Evolutionary conservation across 176 grass and related monocot species (phyloP).

Genomic region (Oryza punctata): DNA sequence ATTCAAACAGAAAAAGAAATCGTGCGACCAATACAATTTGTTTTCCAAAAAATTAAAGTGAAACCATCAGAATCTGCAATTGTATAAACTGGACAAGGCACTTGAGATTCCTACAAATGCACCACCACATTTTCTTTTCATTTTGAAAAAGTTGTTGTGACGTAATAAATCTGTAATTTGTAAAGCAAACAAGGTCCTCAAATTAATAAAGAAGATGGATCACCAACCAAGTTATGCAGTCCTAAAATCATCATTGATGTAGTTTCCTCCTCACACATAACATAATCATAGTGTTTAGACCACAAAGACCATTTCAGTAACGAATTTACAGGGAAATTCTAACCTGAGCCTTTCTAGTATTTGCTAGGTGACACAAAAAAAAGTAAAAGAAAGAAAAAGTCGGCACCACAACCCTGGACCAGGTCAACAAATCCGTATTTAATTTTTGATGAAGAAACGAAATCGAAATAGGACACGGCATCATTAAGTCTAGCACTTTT

Average conservation of each 20-base stretch:
- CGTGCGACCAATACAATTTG: not conserved
- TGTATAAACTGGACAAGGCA: not conserved
- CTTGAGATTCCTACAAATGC: not conserved
- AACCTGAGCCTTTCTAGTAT: not conserved
- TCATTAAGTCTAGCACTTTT: not conserved
- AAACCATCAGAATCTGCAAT: not conserved
- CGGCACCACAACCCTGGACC: not conserved
- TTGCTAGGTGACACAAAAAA: constrained; percentile 39
- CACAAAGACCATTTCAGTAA: not conserved
- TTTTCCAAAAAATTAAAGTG: not conserved
- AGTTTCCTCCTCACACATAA: not conserved
- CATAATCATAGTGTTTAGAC: not conserved
- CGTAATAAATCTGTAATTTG: not conserved
- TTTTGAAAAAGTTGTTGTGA: not conserved
- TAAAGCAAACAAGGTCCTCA: not conserved
- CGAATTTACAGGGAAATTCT: not conserved
- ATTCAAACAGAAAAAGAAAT: not conserved
- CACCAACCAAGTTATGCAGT: not conserved
- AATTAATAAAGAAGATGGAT: not conserved
- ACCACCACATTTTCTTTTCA: not conserved
- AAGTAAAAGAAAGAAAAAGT: constrained; percentile 37
- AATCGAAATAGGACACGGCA: constrained; percentile 36
- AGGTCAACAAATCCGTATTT: constrained; percentile 22
- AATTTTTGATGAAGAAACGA: constrained; percentile 13
- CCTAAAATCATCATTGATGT: not conserved